Evolutionary conservation across 2,329 filamentous ascomycete species (phyloP).

Genomic region (Aspergillus brasiliensis): DNA sequence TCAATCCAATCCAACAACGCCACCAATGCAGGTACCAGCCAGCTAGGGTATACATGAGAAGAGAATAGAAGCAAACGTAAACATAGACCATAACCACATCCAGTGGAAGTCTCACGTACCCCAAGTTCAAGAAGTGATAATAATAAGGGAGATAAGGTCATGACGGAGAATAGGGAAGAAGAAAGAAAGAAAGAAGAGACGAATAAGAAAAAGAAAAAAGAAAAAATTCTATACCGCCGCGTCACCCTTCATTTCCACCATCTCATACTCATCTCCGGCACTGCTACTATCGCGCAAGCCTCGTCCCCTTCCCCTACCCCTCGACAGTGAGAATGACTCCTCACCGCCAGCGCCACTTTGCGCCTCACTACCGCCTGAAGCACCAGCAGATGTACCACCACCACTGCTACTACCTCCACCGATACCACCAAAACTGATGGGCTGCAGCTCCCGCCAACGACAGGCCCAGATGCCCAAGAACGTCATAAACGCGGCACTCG

Average conservation of each 20-base stretch:
- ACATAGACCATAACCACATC: background rate
- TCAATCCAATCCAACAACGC: constrained; percentile 24
- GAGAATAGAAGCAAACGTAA: constrained; percentile 11
- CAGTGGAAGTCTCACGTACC: constrained; percentile 1
- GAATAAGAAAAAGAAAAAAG: constrained; percentile 5
- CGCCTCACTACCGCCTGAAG: constrained; percentile 12
- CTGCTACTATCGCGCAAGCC: constrained; percentile 19
- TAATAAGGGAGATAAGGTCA: background rate
- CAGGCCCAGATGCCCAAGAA: constrained; percentile 85
- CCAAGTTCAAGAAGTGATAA: too few relatives aligned
- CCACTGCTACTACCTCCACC: constrained; percentile 54
- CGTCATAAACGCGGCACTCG: constrained; percentile 65
- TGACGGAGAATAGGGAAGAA: background rate
- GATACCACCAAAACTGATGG: constrained; percentile 76
- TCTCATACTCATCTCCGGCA: constrained; percentile 35
- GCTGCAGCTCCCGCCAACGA: constrained; percentile 82
- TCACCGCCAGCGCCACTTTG: constrained; percentile 20
- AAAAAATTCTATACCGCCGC: constrained; percentile 30
- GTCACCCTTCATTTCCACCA: constrained; percentile 38
- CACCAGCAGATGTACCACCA: constrained; percentile 19
- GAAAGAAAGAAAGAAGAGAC: constrained; percentile 5
- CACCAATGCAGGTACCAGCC: constrained; percentile 35
- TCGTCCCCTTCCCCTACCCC: constrained; percentile 35
- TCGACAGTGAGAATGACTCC: constrained; percentile 21
- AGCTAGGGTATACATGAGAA: constrained; percentile 33